Conservation (phyloP, 1,284 basidiomycete species). For the Trichosporon faecale region DNA sequence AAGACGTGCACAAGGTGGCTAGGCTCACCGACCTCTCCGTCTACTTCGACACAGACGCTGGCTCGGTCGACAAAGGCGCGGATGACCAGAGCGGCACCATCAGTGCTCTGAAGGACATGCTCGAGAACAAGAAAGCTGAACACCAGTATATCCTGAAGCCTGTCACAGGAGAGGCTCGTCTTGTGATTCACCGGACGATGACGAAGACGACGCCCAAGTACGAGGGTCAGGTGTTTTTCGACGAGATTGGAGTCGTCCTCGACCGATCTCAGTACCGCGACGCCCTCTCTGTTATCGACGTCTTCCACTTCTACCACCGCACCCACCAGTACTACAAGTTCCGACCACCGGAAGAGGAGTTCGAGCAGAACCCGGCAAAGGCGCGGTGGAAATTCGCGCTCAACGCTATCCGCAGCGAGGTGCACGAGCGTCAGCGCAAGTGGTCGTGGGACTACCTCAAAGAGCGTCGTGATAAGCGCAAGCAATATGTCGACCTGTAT, state of each 20-base stretch:
- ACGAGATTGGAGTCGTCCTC: slow-evolving; percentile 88
- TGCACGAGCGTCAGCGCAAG: slow-evolving; percentile 76
- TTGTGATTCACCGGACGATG: slow-evolving; percentile 76
- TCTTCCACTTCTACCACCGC: slow-evolving; percentile 94
- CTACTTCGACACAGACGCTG: slow-evolving; percentile 94
- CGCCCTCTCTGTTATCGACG: slow-evolving; percentile 86
- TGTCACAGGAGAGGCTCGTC: slow-evolving; percentile 89
- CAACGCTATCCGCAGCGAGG: slow-evolving; percentile 75
- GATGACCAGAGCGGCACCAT: slow-evolving; percentile 63
- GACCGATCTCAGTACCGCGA: slow-evolving; percentile 97
- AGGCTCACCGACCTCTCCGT: slow-evolving; percentile 82
- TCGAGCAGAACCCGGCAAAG: slow-evolving; percentile 64
- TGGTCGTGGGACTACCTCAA: slow-evolving; percentile 94
- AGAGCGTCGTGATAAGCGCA: slow-evolving; percentile 81
- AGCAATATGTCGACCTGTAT: slow-evolving; percentile 74
- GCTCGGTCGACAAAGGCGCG: slow-evolving; percentile 67
- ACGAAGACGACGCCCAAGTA: slow-evolving; percentile 74
- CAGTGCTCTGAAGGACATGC: slow-evolving; percentile 73
- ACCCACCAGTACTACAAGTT: slow-evolving; percentile 85
- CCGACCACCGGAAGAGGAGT: slow-evolving; percentile 64
- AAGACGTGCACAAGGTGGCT: slow-evolving; percentile 91
- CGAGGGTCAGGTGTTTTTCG: slow-evolving; percentile 85
- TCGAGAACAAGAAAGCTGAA: slow-evolving; percentile 57
- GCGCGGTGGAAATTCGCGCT: slow-evolving; percentile 79
- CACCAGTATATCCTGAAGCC: slow-evolving; percentile 97